phyloP scores from a whole-genome alignment of 257 asterid species.

The Verbena officinalis region DNA sequence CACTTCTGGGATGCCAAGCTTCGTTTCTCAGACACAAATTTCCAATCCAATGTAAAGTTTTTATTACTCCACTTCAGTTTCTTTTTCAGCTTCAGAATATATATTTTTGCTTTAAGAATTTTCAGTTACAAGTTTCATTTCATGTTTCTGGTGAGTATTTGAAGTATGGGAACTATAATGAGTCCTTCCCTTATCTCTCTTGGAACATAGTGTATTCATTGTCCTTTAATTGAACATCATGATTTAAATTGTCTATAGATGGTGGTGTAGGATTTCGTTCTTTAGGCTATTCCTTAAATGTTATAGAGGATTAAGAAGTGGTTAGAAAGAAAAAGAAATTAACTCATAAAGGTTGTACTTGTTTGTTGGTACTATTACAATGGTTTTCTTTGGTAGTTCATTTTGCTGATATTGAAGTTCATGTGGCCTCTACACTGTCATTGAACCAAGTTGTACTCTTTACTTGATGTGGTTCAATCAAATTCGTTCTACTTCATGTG shows the following conservation, averaged over 20 bases:
- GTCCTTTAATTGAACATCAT: conserved; percentile 8
- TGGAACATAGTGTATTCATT: neutral
- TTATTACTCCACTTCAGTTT: neutral
- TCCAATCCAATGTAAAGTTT: conserved; percentile 64
- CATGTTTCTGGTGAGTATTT: neutral
- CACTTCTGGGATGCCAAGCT: conserved; percentile 81
- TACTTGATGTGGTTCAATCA: conserved; percentile 19
- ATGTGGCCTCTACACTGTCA: neutral
- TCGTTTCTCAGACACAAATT: conserved; percentile 61
- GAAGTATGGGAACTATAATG: neutral
- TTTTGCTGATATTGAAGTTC: conserved; percentile 25
- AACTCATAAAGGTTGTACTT: conserved; percentile 9
- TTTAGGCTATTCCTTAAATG: conserved; percentile 3
- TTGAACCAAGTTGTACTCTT: neutral
- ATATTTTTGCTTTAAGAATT: too few species aligned
- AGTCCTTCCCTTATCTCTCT: neutral
- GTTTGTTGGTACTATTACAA: conserved; percentile 13
- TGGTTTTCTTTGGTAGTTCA: conserved; percentile 8
- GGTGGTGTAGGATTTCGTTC: conserved; percentile 12
- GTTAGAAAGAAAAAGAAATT: neutral
- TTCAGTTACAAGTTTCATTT: neutral
- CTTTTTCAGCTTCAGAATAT: neutral
- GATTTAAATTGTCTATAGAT: conserved; percentile 15
- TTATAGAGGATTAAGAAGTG: neutral
- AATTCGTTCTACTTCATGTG: conserved; percentile 6